These are phyloP conservation scores for Lachancea meyersii DNA, from an alignment of 805 yeast species.

Conservation along the genomic window DNA sequence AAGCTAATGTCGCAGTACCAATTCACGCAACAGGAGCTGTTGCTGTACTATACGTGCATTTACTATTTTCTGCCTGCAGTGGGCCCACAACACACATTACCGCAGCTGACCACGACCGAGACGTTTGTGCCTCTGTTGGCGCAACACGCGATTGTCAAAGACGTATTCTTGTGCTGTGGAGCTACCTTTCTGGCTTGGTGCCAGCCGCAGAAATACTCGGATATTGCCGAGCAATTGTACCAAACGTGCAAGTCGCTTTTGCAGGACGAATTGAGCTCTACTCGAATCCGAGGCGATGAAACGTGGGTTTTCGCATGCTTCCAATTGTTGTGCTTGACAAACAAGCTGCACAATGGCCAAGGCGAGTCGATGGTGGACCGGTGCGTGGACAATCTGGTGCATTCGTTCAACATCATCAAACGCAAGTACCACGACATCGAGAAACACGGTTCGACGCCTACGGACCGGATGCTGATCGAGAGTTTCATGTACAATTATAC, in stretches of 20 bases:
- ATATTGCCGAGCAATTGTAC: slow-evolving; percentile 15
- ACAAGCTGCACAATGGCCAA: slow-evolving; percentile 16
- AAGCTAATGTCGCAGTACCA: slow-evolving; percentile 4
- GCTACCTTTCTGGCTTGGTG: slow-evolving; percentile 21
- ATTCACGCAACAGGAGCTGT: slow-evolving; percentile 13
- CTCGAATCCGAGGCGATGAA: slow-evolving; percentile 15
- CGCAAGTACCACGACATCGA: slow-evolving; percentile 11
- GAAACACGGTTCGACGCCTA: slow-evolving; percentile 12
- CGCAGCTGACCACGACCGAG: slow-evolving; percentile 17
- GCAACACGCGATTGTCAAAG: slow-evolving; percentile 14
- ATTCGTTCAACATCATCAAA: slow-evolving; percentile 17
- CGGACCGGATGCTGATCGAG: slow-evolving; percentile 19
- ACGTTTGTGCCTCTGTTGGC: slow-evolving; percentile 16
- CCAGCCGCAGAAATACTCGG: slow-evolving; percentile 15
- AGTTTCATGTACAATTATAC: slow-evolving; percentile 21
- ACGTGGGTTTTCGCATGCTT: slow-evolving; percentile 20
- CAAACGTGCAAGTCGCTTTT: slow-evolving; percentile 12
- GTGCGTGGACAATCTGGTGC: slow-evolving; percentile 16
- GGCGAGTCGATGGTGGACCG: slow-evolving; percentile 16
- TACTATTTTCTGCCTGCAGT: slow-evolving; percentile 18
- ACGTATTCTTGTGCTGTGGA: slow-evolving; percentile 19
- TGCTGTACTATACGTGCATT: slow-evolving; percentile 17
- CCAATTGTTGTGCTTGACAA: slow-evolving; percentile 15
- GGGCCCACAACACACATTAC: slow-evolving; percentile 19
- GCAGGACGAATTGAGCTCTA: slow-evolving; percentile 9